Base-by-base conservation (phyloP, 352 stramenopile species). In the Phytophthora europaea region DNA sequence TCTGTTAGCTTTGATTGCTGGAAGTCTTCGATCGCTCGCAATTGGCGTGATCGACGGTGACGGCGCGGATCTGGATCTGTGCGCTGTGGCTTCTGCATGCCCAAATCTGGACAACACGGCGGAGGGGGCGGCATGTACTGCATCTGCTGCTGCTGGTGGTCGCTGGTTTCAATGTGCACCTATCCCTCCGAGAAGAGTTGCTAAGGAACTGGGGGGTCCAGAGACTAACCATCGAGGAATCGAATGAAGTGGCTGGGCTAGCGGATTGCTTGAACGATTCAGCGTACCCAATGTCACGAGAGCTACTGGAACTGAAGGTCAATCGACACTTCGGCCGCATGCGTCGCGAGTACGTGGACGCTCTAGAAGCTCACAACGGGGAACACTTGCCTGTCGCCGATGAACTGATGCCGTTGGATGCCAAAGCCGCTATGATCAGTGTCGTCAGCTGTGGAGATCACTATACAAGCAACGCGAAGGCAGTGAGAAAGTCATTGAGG, bases 401-500 rank as follows among this genome's bases (percentile, higher is more conserved):
- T 23, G 51, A 63, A 12, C 60, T 45, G 15, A 5, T 73, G 6
- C 28, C 15, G n/a, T 52, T 48, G 10, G n/a, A 20, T 62, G 18
- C n/a, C 58, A 73, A 51, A n/a, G 34, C 38, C 16, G 58, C 58
- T 18, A 53, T 67, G 58, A 50, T 73, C 57, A 73, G 66, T 22
- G 40, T 68, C n/a, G 58, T 73, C 13, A 22, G 55, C 13, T 8
- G 26, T 23, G 31, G 15, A 12, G 18, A 23, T 23, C n/a, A 22
- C 15, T n/a, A 9, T n/a, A 51, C 34, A 15, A 23, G 43, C 43
- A 51, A 23, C 6, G 16, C 50, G 9, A 22, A 36, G 16, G 7
- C 16, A 13, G 36, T 4, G 0, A 18, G 12, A 54, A 48, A 3
- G 33, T 43, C 34, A 16, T 15, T 12, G 15, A 12, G 15, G 34